Conservation (phyloP, 306 rosid genomes). For the Begonia peltatifolia region DNA sequence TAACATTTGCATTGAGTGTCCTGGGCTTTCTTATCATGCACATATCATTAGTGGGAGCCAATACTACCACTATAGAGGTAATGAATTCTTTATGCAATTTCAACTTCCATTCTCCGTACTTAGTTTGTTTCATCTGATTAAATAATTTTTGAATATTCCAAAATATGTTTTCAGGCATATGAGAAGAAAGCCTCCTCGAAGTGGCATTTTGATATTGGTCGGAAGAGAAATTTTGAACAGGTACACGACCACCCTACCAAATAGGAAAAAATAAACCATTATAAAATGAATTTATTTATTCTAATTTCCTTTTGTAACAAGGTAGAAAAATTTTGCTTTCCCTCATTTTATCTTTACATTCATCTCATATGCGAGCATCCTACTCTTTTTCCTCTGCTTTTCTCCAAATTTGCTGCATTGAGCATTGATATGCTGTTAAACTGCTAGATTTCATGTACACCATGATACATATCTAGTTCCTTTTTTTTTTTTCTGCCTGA, state of each 20-base stretch:
- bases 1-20: constrained; percentile 44
- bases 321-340: no score
- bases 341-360: no score
- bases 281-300: no score
- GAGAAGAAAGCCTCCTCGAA: constrained; percentile 34
- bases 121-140: constrained; percentile 1
- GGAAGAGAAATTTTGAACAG: constrained; percentile 51
- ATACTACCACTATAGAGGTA: constrained; percentile 76
- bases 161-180: constrained; percentile 31
- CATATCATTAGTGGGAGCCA: constrained; percentile 34
- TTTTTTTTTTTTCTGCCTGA: no score
- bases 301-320: no score
- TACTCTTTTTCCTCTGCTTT: no score
- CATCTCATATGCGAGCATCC: no score
- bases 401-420: no score
- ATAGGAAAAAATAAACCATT: no score
- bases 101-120: not conserved
- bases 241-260: constrained; percentile 10
- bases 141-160: constrained; percentile 4
- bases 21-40: constrained; percentile 64
- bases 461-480: no score
- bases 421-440: no score
- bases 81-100: constrained; percentile 7
- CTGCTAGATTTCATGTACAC: no score
- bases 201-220: constrained; percentile 63